These are phyloP conservation scores for Penicillium vulpinum DNA, from an alignment of 2,329 filamentous ascomycete species.

Conservation along the genomic window DNA sequence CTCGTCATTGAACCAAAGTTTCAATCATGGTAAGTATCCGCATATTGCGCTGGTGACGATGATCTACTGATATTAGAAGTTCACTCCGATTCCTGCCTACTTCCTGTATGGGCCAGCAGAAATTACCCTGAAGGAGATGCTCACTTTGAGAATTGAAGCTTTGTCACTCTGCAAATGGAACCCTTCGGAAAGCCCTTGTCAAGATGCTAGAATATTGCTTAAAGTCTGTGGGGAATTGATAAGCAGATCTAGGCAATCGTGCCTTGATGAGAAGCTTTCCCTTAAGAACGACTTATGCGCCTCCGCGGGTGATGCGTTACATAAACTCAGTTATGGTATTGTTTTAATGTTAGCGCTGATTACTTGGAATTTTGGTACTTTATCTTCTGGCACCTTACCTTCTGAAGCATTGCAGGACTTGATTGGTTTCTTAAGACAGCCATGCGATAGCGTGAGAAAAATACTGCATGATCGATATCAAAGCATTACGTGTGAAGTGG, in stretches of 20 bases:
- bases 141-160: not conserved
- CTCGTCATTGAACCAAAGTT: not conserved
- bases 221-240: not conserved
- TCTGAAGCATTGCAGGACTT: not conserved
- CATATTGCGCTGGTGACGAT: not conserved
- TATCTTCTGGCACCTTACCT: not conserved
- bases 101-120: not conserved
- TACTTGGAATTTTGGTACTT: constrained; percentile 1
- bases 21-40: not conserved
- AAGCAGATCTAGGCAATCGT: not conserved
- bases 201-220: not conserved
- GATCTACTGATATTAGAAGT: not conserved
- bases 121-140: not conserved
- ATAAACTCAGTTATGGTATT: not conserved
- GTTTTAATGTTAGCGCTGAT: not conserved
- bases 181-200: not conserved
- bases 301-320: not conserved
- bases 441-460: not conserved
- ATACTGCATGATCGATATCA: not conserved
- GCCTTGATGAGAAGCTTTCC: not conserved
- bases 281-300: not conserved
- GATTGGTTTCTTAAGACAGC: not conserved
- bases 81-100: not conserved
- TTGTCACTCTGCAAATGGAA: not conserved
- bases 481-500: not conserved